Evolutionary conservation across 75 land plant genomes (phyloP), one percentile per base, ranked within the genome.

Genomic region (Picea sitchensis): DNA sequence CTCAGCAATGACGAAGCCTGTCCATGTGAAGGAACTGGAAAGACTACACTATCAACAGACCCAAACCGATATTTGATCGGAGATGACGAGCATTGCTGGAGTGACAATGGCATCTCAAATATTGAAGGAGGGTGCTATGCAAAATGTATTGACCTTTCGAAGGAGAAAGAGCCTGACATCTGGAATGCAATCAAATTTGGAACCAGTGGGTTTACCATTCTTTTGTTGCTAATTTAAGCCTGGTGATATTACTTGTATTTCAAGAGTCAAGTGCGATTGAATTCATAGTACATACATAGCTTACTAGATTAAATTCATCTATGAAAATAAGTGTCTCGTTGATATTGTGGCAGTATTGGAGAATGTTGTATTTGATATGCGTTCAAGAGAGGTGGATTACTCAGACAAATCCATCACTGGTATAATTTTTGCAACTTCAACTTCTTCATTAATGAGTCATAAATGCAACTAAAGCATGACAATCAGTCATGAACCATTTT

Each of bases 141-240:
- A 41, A 85, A 85, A 74, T 85, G 88, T 77, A 80, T 86, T 31
- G 87, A 86, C 60, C 72, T 86, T 31, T 59, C 88, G 11, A 57
- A 58, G 79, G 88, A 86, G 76, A 86, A 81, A 64, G 88, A 86
- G 72, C 88, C 88, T 32, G 88, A 86, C 11, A 86, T 86, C 69
- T 86, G 82, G 82, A 85, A 86, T 73, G 88, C 88, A 56, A 86
- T 86, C 83, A 85, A 81, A 79, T 86, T 86, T 78, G 88, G 88
- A 58, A 86, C 88, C 18, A 21, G 84, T 83, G 31, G 38, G 73
- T 71, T 5, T 30, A 36, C 41, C 51, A 76, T 47, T 41, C 3
- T 57, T 30, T n/a, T 23, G 31, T 79, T 58, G 8, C 9, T 18
- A 65, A 36, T 32, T n/a, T 51, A 14, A 44, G 2, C 4, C 1